phyloP scores from a whole-genome alignment of 306 rosid genomes.

The Vicia faba region DNA sequence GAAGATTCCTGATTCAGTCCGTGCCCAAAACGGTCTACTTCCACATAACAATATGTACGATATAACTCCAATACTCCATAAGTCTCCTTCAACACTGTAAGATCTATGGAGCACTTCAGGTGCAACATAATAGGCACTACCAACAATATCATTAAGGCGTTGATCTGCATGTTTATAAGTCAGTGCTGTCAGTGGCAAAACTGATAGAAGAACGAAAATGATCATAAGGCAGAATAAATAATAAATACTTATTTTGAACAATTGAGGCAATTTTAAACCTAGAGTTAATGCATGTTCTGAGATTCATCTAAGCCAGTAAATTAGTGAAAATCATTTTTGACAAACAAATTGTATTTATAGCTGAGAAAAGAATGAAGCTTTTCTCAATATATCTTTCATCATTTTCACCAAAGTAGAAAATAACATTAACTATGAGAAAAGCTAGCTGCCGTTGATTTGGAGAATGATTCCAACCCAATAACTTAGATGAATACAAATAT shows the following conservation, averaged over 20 bases:
- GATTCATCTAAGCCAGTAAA: slow-evolving; percentile 18
- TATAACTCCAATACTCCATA: slow-evolving; percentile 97
- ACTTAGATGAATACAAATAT: no score
- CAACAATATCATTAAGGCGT: slow-evolving; percentile 93
- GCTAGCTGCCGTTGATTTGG: no score
- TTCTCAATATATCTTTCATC: not conserved
- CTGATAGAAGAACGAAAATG: slow-evolving; percentile 6
- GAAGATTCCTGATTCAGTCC: slow-evolving; percentile 96
- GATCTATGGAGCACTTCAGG: slow-evolving; percentile 98
- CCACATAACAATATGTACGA: slow-evolving; percentile 91
- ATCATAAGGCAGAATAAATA: slow-evolving; percentile 21
- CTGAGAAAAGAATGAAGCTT: slow-evolving; percentile 12
- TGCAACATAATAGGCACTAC: slow-evolving; percentile 97
- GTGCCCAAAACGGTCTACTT: slow-evolving; percentile 96
- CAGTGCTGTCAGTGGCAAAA: slow-evolving; percentile 37
- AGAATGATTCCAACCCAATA: no score
- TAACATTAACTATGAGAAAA: not conserved
- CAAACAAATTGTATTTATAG: slow-evolving; percentile 7
- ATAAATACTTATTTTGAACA: slow-evolving; percentile 9
- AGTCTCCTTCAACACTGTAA: slow-evolving; percentile 84
- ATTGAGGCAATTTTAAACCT: slow-evolving; percentile 25
- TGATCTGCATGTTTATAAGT: slow-evolving; percentile 64
- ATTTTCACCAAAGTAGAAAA: slow-evolving; percentile 6
- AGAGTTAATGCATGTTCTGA: slow-evolving; percentile 16
- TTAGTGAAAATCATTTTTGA: slow-evolving; percentile 6